Percentiles rank a stretch among this genome's conserved stretches.
phyloP scores from a whole-genome alignment of 2,329 filamentous ascomycete species.

The Colletotrichum sp. region DNA sequence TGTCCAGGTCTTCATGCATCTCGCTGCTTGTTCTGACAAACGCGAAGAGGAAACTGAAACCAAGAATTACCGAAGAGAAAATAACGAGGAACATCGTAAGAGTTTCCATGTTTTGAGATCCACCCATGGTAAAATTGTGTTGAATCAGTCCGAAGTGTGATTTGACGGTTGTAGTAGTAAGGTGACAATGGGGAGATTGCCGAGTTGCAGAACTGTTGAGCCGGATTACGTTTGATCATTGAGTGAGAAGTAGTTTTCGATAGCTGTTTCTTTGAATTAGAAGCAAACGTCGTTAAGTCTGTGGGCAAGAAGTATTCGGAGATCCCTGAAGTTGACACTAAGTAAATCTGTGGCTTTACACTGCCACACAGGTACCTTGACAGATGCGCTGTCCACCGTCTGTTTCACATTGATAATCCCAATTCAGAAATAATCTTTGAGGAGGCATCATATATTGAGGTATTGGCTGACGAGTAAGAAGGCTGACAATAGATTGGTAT shows the following conservation, averaged over 20 bases:
- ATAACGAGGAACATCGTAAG: rapidly evolving
- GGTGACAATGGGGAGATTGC: rapidly evolving
- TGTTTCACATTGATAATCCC: not conserved
- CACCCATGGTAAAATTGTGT: rapidly evolving
- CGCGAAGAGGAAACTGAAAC: not conserved
- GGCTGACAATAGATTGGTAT: too few species aligned
- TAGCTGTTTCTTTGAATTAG: too few species aligned
- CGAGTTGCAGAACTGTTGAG: not conserved
- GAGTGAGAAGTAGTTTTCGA: not conserved
- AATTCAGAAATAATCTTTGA: not conserved
- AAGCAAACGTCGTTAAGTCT: not conserved
- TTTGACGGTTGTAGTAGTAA: not conserved
- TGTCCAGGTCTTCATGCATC: not conserved
- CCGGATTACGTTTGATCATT: rapidly evolving
- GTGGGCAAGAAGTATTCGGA: not conserved
- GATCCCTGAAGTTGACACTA: not conserved
- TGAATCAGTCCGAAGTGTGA: rapidly evolving
- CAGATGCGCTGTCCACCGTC: too few species aligned
- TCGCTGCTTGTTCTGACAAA: not conserved
- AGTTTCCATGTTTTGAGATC: not conserved
- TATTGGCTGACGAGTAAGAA: too few species aligned
- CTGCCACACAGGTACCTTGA: too few species aligned
- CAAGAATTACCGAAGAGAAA: not conserved
- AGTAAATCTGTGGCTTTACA: not conserved
- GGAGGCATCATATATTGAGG: too few species aligned